Percentiles rank a stretch among this genome's conserved stretches.
Evolutionary conservation across 2,329 filamentous ascomycete species (phyloP).

Genomic region (Ophiostoma perfectum): DNA sequence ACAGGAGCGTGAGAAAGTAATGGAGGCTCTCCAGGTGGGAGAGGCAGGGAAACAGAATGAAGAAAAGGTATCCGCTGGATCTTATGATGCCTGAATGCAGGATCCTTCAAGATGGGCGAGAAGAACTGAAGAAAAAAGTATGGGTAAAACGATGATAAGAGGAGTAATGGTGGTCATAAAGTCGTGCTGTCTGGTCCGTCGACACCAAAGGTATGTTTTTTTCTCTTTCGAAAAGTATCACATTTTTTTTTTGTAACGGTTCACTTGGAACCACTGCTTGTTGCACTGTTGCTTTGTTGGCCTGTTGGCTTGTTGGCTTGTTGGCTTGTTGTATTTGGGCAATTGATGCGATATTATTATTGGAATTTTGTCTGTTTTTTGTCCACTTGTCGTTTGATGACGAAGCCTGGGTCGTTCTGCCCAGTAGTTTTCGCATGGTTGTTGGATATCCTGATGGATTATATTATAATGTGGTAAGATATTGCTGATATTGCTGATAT

Average conservation of each 20-base stretch:
- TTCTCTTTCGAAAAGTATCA: constrained; percentile 13
- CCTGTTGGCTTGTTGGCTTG: not conserved
- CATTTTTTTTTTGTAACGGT: constrained; percentile 16
- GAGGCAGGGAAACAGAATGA: not conserved
- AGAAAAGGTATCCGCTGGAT: not conserved
- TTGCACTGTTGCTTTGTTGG: not conserved
- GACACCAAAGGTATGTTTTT: constrained; percentile 14
- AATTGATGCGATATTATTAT: not conserved
- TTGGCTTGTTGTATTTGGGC: not conserved
- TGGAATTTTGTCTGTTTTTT: constrained; percentile 17
- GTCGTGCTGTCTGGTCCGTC: constrained; percentile 12
- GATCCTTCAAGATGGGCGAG: not conserved
- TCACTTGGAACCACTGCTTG: not conserved
- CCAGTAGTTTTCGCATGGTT: not conserved
- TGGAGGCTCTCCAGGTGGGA: not conserved
- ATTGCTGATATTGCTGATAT: not conserved
- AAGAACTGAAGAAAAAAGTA: not conserved
- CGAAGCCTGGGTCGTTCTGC: not conserved
- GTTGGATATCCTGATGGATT: not conserved
- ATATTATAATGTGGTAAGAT: not conserved
- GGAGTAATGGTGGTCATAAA: constrained; percentile 3
- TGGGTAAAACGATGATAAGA: constrained; percentile 34
- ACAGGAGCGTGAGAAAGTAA: not conserved
- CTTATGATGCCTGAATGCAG: not conserved
- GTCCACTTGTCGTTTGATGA: not conserved